phyloP scores from a whole-genome alignment of 495 filamentous ascomycete genomes.

The Hypomontagnella monticulosa region DNA sequence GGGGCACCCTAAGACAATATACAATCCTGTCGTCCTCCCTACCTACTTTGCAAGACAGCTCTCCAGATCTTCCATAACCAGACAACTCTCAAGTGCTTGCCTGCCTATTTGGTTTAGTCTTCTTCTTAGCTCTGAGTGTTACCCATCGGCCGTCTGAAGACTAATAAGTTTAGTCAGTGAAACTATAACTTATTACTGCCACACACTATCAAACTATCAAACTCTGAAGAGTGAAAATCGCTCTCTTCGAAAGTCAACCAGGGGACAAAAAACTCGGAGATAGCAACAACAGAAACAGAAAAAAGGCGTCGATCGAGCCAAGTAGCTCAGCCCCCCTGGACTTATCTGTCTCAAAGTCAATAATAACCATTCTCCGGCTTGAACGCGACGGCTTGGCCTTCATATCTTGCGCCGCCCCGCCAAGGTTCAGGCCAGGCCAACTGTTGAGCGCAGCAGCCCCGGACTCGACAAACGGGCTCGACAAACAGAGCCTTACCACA shows the following conservation, averaged over 20 bases:
- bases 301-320: constrained; percentile 16
- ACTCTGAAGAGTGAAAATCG: constrained; percentile 11
- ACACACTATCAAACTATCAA: constrained; percentile 17
- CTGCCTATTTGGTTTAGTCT: constrained; percentile 21
- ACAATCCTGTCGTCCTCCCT: constrained; percentile 10
- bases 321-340: constrained; percentile 33
- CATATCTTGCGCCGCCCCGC: constrained; percentile 28
- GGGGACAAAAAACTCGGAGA: constrained; percentile 29
- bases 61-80: constrained; percentile 3
- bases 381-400: constrained; percentile 24
- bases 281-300: constrained; percentile 9
- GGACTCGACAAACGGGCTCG: constrained; percentile 18
- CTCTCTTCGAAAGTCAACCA: constrained; percentile 18
- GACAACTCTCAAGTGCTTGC: background rate
- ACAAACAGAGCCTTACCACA: constrained; percentile 30
- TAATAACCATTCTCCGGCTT: constrained; percentile 10
- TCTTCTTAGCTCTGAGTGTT: constrained; percentile 17
- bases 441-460: constrained; percentile 35
- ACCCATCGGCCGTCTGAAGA: constrained; percentile 9
- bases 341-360: constrained; percentile 24
- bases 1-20: constrained; percentile 9
- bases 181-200: constrained; percentile 21
- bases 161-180: constrained; percentile 16
- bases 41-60: constrained; percentile 3
- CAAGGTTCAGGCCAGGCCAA: constrained; percentile 33